Base-by-base conservation (phyloP, 1,284 basidiomycete species). In the Trametes hirsuta region DNA sequence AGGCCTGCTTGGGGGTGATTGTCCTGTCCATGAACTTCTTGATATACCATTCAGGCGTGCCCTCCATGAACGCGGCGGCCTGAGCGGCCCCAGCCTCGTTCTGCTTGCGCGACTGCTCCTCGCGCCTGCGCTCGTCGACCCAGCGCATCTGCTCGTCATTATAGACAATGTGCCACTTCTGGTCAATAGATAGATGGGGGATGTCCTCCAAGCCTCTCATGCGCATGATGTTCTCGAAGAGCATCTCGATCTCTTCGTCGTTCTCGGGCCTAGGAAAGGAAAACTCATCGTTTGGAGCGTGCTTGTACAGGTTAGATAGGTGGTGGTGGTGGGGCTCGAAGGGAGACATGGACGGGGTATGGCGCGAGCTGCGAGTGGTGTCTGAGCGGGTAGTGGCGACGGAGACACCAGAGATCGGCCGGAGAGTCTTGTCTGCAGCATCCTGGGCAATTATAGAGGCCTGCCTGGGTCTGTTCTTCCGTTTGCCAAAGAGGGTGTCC, bases 111-210 rank as follows among this genome's bases (percentile, higher is more conserved):
- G 79, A 79, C 68, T 84, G 81, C 65, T 88, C 84, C 65, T 85
- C 83, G 64, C 82, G 79, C 51, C 75, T 79, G 66, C 80, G 84
- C 66, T 87, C 87, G 52, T 90, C 87, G 68, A 86, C 88, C 87
- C 89, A 94, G 44, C 91, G 85, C 58, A 91, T 82, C 56, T 91
- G 88, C 68, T 91, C 90, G 68, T 94, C 91, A 65, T 88, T 94
- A 73, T 91, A 86, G 10, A 98, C 91, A 70, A 98, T 87, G 63
- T 84, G 82, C 96, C 96, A 98, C 76, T 98, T 98, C 73, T 94
- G 94, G 51, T 95, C 91, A 34, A 91, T 81, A 0, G 85, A 72
- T 30, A 95, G 77, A 47, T 80, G 78, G 0, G 84, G 82, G 45
- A 90, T 73, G 22, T 84, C 83, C 21, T 77, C 83, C 10, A 93